Percentiles rank a stretch among this genome's conserved stretches.
Evolutionary conservation across 148 eudicot genomes (phyloP).

Genomic region (Persicaria tinctoria): DNA sequence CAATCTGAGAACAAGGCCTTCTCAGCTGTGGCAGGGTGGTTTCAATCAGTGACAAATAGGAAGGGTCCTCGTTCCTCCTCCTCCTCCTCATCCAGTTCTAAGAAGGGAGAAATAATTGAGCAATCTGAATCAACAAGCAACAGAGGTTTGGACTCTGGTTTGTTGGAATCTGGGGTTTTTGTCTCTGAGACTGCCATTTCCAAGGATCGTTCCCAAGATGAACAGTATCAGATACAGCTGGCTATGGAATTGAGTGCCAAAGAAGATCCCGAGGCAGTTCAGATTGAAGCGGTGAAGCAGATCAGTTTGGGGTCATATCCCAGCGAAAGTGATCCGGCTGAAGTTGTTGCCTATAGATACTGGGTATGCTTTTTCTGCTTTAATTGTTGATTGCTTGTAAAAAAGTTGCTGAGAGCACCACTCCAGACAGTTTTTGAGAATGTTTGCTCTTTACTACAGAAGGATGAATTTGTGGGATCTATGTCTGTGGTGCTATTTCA

Average conservation of each 20-base stretch:
- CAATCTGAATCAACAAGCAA: conserved; percentile 48
- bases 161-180: too few species aligned
- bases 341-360: conserved; percentile 70
- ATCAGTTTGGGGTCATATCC: too few species aligned
- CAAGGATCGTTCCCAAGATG: too few species aligned
- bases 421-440: not conserved
- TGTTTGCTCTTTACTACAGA: not conserved
- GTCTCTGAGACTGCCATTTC: too few species aligned
- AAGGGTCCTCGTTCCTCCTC: conserved; percentile 49
- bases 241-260: too few species aligned
- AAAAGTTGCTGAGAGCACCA: not conserved
- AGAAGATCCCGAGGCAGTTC: too few species aligned
- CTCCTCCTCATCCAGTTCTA: conserved; percentile 43
- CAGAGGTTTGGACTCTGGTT: conserved; percentile 37
- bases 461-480: not conserved
- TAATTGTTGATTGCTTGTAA: not conserved
- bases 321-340: too few species aligned
- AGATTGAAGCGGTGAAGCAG: too few species aligned
- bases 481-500: not conserved
- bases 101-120: conserved; percentile 34
- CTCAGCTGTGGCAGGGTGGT: conserved; percentile 67
- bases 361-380: conserved; percentile 46
- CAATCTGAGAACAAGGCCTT: conserved; percentile 51
- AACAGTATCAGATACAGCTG: too few species aligned
- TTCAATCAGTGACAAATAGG: conserved; percentile 62